A percentile compares a stretch with the other conserved stretches of the same genome.
These are phyloP conservation scores for Solanum clarkiae DNA, from an alignment of 257 asterid genomes.

Conservation along the genomic window DNA sequence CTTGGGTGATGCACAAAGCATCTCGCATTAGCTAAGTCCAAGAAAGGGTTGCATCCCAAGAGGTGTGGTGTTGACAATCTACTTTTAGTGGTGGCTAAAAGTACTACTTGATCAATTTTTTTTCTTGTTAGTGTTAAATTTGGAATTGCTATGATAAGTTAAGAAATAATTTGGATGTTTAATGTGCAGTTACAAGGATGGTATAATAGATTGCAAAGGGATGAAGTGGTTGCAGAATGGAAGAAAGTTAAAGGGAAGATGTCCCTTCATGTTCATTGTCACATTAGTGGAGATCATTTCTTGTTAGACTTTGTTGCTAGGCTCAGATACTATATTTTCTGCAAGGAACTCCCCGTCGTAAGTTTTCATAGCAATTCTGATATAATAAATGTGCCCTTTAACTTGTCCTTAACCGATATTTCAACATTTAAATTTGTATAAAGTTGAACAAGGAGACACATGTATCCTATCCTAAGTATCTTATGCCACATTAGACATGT, in stretches of 20 bases:
- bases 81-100: background rate
- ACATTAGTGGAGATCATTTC: slow-evolving; percentile 89
- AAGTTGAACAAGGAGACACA: no score
- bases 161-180: background rate
- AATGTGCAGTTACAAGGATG: slow-evolving; percentile 77
- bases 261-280: slow-evolving; percentile 95
- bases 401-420: no score
- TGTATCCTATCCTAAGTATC: no score
- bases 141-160: no score
- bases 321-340: slow-evolving; percentile 69
- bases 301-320: slow-evolving; percentile 50
- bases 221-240: slow-evolving; percentile 96
- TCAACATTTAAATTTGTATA: no score
- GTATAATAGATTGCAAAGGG: slow-evolving; percentile 78
- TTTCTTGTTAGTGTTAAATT: background rate
- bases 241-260: slow-evolving; percentile 69
- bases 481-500: no score
- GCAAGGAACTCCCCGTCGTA: slow-evolving; percentile 93
- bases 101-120: background rate
- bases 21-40: no score
- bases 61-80: background rate
- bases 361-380: background rate
- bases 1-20: background rate
- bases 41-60: no score
- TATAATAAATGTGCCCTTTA: background rate